Base-by-base conservation (phyloP, 2,329 filamentous ascomycete species). In the Metarhizium sp. region DNA sequence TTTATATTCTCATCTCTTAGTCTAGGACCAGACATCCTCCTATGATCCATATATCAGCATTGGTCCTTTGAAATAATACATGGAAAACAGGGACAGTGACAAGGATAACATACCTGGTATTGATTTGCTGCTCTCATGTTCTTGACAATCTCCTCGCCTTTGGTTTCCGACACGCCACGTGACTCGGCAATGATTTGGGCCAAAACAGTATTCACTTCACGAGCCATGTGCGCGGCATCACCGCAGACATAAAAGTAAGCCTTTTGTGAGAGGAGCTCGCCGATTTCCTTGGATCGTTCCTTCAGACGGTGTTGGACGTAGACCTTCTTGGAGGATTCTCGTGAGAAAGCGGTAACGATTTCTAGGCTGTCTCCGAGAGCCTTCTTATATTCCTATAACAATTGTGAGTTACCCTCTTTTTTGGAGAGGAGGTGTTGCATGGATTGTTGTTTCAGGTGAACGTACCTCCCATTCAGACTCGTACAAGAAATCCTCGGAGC, bases 231-330 rank as follows among this genome's bases (percentile, higher is more conserved):
- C 55, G 94, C 89, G 0, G 95, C 95, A 69, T 99, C 94, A 74
- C 94, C 94, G 66, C 95, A 99, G 57, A 99, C 92, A 71, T 99
- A 99, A 71, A 99, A 92, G 74, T 94, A 96, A 5, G 90, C 94
- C 70, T 92, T 88, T 71, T 91, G 79, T 62, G 87, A 79, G 10
- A 99, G 79, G 1, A 99, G 82, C 61, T 92, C 85, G 73, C 95
- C 92, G 73, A 99, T 80, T 64, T 96, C 84, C 65, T 88, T 81
- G 57, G 88, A 85, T 52, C 85, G 80, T 71, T 97, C 90, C 74
- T 88, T 87, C 58, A 99, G 80, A 59, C 88, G 82, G 73, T 99
- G 91, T 74, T 99, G 94, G 25, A 99, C 94, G 68, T 99, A 99
- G 42, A 99, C 89, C 75, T 99, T 99, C 71, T 94, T 81, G 47